Base-by-base conservation (phyloP, 2,329 filamentous ascomycete genomes). In the Colletotrichum lentis region DNA sequence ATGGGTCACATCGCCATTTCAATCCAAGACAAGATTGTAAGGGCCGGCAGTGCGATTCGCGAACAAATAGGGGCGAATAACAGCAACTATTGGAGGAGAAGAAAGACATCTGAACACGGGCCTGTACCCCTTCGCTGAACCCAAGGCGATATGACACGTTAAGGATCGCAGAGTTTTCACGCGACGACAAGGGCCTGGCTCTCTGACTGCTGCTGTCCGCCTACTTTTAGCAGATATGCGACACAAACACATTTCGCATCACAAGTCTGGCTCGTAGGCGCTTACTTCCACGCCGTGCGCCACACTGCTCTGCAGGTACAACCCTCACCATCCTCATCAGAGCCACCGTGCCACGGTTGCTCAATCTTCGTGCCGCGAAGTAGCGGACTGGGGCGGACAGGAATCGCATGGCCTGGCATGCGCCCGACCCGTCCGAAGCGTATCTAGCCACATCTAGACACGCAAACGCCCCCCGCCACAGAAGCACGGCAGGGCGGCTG, bases 1-100 rank as follows among this genome's bases (percentile, higher is more conserved):
- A 18, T 53, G 56, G 41, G 47, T 55, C 63, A 41, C 35, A 31
- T 52, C 59, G 49, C 49, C 43, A 49, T 61, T 49, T 47, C 41
- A 61, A 55, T 49, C 41, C 49, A 65, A 65, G 57, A 65, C 63
- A 65, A 8, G 49, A 16, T 22, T 43, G 47, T 53, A 57, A 37
- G 47, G 56, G 31, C 35, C 49, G 18, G 10, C 37, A 24, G 37
- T 14, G 20, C 10, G 22, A 57, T 18, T 44, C 18, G 41, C 6
- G 24, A 60, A 60, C 24, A 35, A 24, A 44, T 27, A 37, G 47
- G 47, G 46, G 37, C n/a, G 22, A 47, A 47, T 37, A 37, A 41
- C 27, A 47, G 22, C 55, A 47, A 47, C 55, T 41, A 57, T 56
- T 39, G 39, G 41, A 41, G 16, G 44, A 22, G 31, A 35, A n/a